phyloP scores from a whole-genome alignment of 2,329 filamentous ascomycete genomes.

The Diplodia scrobiculata region DNA sequence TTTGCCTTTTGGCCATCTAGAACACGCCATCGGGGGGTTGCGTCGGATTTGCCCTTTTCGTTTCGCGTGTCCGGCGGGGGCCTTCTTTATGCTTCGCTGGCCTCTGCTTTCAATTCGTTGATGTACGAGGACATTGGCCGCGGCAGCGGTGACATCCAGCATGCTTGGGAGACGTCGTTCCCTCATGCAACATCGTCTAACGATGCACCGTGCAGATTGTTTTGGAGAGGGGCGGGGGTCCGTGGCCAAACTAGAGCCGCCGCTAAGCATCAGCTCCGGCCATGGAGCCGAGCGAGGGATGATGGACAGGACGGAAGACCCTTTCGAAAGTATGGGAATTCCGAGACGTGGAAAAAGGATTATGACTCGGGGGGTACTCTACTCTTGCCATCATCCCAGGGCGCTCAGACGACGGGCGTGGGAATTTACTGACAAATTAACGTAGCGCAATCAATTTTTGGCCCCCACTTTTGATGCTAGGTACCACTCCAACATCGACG shows the following conservation, averaged over 20 bases:
- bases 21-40: neutral
- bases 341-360: neutral
- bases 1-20: too few species aligned
- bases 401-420: neutral
- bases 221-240: neutral
- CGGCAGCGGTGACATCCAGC: neutral
- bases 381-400: neutral
- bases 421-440: neutral
- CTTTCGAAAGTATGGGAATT: neutral
- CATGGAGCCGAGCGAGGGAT: neutral
- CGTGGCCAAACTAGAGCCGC: neutral
- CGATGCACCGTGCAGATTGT: neutral
- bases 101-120: neutral
- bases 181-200: neutral
- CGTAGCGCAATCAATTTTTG: neutral
- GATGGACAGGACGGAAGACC: neutral
- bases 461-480: conserved; percentile 11
- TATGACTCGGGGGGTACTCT: conserved; percentile 1
- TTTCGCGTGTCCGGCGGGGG: too few species aligned
- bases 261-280: neutral
- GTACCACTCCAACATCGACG: neutral
- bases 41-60: neutral
- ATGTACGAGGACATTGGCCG: neutral
- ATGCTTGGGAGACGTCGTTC: neutral
- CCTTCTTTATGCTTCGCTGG: neutral